Percentiles rank a stretch among this genome's conserved stretches.
Evolutionary conservation across 495 filamentous ascomycete species (phyloP).

Genomic region (Hypomontagnella monticulosa): DNA sequence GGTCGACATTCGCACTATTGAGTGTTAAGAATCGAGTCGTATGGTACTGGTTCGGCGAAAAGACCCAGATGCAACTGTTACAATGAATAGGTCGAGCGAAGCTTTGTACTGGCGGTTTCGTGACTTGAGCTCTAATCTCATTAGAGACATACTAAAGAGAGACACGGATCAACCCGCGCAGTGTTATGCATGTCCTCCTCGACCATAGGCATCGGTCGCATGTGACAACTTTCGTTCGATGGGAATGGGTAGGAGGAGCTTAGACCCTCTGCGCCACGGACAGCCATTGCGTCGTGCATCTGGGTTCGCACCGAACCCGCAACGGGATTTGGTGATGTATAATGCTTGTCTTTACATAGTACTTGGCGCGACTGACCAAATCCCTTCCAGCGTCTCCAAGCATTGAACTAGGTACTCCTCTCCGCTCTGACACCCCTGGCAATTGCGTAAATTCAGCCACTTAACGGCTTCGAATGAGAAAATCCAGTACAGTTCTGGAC

Average conservation of each 20-base stretch:
- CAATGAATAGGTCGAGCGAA: conserved; percentile 1
- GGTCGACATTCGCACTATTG: conserved; percentile 9
- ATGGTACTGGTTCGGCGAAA: conserved; percentile 6
- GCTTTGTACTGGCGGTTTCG: conserved; percentile 10
- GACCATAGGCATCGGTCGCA: conserved; percentile 24
- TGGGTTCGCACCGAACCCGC: conserved; percentile 24
- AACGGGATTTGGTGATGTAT: conserved; percentile 25
- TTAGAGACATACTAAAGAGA: not conserved
- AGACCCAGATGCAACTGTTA: not conserved
- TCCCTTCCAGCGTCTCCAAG: not conserved
- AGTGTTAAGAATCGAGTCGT: not conserved
- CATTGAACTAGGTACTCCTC: conserved; percentile 1
- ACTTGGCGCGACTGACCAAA: conserved; percentile 17
- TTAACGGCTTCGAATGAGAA: conserved; percentile 25
- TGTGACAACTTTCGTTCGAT: conserved; percentile 22
- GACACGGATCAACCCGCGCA: conserved; percentile 34
- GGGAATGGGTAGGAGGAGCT: conserved; percentile 17
- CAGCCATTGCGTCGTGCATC: conserved; percentile 18
- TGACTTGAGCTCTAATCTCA: conserved; percentile 14
- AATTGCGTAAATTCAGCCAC: conserved; percentile 32
- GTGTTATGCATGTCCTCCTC: conserved; percentile 10
- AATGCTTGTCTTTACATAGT: conserved; percentile 7
- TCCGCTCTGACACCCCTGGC: conserved; percentile 25
- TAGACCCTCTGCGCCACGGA: conserved; percentile 11
- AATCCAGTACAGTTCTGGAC: conserved; percentile 37